Conservation (phyloP, 345 rosid species). For the Corymbia maculata region DNA sequence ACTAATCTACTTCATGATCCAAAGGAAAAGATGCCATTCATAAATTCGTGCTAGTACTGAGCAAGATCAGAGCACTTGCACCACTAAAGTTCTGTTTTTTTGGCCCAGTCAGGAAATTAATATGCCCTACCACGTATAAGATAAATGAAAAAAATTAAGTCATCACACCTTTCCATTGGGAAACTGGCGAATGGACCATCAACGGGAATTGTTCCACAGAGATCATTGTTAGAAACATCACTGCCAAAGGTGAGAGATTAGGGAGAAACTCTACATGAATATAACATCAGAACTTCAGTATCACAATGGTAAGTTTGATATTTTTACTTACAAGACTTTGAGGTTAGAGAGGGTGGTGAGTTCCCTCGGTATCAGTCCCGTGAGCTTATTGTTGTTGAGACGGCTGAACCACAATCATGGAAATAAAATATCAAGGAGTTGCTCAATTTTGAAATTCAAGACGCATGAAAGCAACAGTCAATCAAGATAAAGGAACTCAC, state of each 20-base stretch:
- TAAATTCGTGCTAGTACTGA: background rate
- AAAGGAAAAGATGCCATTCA: background rate
- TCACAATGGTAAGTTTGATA: background rate
- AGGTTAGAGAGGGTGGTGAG: constrained; percentile 44
- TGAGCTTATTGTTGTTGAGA: constrained; percentile 53
- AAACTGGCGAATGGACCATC: constrained; percentile 59
- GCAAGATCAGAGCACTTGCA: background rate
- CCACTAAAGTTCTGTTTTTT: background rate
- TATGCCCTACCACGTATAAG: background rate
- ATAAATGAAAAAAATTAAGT: background rate
- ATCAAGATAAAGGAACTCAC: constrained; percentile 20
- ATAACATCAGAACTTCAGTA: background rate
- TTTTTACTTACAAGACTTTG: constrained; percentile 46
- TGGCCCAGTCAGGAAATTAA: background rate
- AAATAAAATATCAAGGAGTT: background rate
- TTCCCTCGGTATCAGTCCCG: constrained; percentile 58
- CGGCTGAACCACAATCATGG: constrained; percentile 22
- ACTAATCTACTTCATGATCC: background rate
- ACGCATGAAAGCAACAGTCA: background rate
- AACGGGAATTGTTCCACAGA: constrained; percentile 67
- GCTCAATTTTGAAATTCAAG: background rate
- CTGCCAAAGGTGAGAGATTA: constrained; percentile 10
- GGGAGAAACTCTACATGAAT: background rate
- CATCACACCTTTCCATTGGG: constrained; percentile 43
- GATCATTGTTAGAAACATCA: constrained; percentile 57